Conservation (phyloP, 352 stramenopile genomes). For the Phytophthora brassicae region DNA sequence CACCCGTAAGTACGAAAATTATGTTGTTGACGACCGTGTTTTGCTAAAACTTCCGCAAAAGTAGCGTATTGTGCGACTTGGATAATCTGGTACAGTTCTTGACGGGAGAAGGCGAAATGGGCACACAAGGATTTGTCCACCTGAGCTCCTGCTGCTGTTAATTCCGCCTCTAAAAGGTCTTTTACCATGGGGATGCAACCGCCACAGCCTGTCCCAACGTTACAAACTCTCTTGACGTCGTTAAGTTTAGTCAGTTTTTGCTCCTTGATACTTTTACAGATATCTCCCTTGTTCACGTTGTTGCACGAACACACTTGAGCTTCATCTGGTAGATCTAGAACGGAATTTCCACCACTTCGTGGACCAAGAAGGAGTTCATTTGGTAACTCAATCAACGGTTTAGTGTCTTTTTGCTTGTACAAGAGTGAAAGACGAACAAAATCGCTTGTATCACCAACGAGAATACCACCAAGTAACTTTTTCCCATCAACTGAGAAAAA, state of each 20-base stretch:
- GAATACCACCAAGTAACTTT: slow-evolving; percentile 82
- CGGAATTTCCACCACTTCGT: slow-evolving; percentile 30
- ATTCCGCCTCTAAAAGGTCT: slow-evolving; percentile 78
- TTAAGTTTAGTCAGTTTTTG: slow-evolving; percentile 72
- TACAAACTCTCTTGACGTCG: slow-evolving; percentile 85
- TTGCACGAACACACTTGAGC: slow-evolving; percentile 93
- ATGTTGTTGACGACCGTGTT: slow-evolving; percentile 64
- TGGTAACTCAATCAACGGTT: slow-evolving; percentile 48
- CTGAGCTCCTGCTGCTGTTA: slow-evolving; percentile 82
- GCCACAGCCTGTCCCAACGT: slow-evolving; percentile 88
- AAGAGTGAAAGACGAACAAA: slow-evolving; percentile 79
- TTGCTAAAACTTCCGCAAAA: slow-evolving; percentile 86
- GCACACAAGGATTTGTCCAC: slow-evolving; percentile 91
- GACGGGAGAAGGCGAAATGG: slow-evolving; percentile 89
- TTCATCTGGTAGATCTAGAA: slow-evolving; percentile 71
- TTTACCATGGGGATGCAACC: slow-evolving; percentile 92
- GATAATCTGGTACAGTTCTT: slow-evolving; percentile 90
- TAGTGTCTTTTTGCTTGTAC: slow-evolving; percentile 54
- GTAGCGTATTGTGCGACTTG: slow-evolving; percentile 81
- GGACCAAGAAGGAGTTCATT: slow-evolving; percentile 66
- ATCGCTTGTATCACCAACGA: slow-evolving; percentile 91
- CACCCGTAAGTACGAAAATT: slow-evolving; percentile 72
- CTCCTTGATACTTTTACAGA: slow-evolving; percentile 73
- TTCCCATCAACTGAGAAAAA: slow-evolving; percentile 89
- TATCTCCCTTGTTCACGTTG: slow-evolving; percentile 85